phyloP scores from a whole-genome alignment of 2,329 filamentous ascomycete species.

The Claviceps sp. region DNA sequence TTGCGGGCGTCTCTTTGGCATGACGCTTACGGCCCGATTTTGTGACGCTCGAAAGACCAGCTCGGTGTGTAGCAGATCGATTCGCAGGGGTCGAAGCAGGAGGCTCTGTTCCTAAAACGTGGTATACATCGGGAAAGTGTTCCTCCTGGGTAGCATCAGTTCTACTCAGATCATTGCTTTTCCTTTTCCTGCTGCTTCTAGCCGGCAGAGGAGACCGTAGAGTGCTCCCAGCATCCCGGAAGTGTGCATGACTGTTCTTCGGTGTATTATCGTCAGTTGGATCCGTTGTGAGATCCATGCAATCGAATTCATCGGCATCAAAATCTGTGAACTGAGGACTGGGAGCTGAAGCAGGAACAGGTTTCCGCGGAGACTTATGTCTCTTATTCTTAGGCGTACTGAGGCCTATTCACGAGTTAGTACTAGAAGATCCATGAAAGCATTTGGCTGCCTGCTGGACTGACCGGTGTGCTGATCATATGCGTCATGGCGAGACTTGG shows the following conservation, averaged over 20 bases:
- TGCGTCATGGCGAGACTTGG: slow-evolving; percentile 9
- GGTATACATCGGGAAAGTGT: slow-evolving; percentile 41
- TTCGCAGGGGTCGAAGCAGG: slow-evolving; percentile 22
- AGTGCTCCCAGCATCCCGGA: slow-evolving; percentile 31
- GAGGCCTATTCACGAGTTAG: neutral
- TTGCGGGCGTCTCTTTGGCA: slow-evolving; percentile 6
- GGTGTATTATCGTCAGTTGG: slow-evolving; percentile 21
- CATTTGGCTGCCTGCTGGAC: neutral
- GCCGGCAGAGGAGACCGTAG: slow-evolving; percentile 23
- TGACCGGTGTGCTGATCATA: slow-evolving; percentile 5
- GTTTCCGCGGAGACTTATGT: slow-evolving; percentile 15
- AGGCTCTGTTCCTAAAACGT: slow-evolving; percentile 29
- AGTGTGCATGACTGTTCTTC: slow-evolving; percentile 19
- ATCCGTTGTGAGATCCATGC: slow-evolving; percentile 28
- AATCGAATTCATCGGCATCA: slow-evolving; percentile 22
- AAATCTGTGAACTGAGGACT: slow-evolving; percentile 22
- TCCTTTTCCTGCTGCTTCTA: slow-evolving; percentile 36
- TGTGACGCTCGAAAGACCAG: slow-evolving; percentile 9
- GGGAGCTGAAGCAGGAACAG: slow-evolving; percentile 10
- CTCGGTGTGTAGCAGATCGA: slow-evolving; percentile 11
- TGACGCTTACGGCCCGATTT: slow-evolving; percentile 10
- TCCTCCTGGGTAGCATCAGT: slow-evolving; percentile 24
- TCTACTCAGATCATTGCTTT: slow-evolving; percentile 34
- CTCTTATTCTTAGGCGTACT: slow-evolving; percentile 11
- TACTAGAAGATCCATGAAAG: neutral